A percentile compares a stretch with the other conserved stretches of the same genome.
Evolutionary conservation across 805 yeast genomes (phyloP).

Genomic region (Teunomyces barrocoloradensis): DNA sequence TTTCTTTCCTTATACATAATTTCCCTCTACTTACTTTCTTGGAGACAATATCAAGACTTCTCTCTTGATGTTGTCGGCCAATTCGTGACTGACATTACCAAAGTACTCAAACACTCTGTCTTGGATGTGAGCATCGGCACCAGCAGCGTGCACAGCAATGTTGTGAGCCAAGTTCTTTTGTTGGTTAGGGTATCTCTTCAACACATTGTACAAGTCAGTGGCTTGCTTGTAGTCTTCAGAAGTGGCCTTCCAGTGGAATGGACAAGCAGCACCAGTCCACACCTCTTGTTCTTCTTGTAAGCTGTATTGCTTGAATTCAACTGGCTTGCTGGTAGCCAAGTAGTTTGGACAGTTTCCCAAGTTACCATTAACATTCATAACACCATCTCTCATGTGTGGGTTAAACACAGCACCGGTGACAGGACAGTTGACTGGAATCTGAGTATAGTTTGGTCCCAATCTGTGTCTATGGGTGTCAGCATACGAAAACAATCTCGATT

Average conservation of each 20-base stretch:
- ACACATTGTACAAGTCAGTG: slow-evolving; percentile 70
- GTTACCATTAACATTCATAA: slow-evolving; percentile 60
- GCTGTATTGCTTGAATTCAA: slow-evolving; percentile 44
- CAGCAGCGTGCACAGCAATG: slow-evolving; percentile 68
- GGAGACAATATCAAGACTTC: slow-evolving; percentile 56
- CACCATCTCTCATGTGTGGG: slow-evolving; percentile 84
- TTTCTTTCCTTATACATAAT: neutral
- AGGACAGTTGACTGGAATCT: slow-evolving; percentile 77
- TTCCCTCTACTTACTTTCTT: slow-evolving; percentile 32
- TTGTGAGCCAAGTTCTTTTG: slow-evolving; percentile 83
- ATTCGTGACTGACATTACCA: slow-evolving; percentile 62
- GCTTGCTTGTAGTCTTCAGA: slow-evolving; percentile 82
- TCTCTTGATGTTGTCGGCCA: slow-evolving; percentile 65
- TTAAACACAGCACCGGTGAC: slow-evolving; percentile 41
- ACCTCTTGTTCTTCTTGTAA: slow-evolving; percentile 70
- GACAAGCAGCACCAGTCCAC: slow-evolving; percentile 79
- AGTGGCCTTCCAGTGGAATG: slow-evolving; percentile 79
- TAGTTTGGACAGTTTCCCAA: slow-evolving; percentile 78
- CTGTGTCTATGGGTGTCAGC: slow-evolving; percentile 77
- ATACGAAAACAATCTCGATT: slow-evolving; percentile 72
- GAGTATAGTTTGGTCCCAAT: slow-evolving; percentile 66
- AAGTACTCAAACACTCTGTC: slow-evolving; percentile 78
- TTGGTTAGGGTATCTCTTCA: slow-evolving; percentile 76
- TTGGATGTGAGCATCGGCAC: slow-evolving; percentile 73
- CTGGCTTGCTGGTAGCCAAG: slow-evolving; percentile 54